Percentiles rank a stretch among this genome's conserved stretches.
These are phyloP conservation scores for Fraxinus velutina DNA, from an alignment of 305 asterid species.

Conservation along the genomic window DNA sequence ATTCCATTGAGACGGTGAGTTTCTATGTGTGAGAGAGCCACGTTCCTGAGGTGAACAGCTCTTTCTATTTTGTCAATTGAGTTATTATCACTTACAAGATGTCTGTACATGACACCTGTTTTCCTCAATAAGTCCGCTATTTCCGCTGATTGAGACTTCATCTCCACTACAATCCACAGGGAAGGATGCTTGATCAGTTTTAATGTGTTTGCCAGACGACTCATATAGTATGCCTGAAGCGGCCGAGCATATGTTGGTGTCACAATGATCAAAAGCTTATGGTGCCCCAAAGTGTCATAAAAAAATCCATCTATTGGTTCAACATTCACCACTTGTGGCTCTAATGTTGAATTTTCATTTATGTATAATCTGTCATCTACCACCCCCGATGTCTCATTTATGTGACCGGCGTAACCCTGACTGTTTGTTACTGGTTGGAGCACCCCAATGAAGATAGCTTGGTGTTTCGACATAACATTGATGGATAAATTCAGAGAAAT, in stretches of 20 bases:
- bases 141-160: conserved; percentile 54
- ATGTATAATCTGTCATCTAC: conserved; percentile 23
- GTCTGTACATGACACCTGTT: conserved; percentile 65
- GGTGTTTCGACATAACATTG: conserved; percentile 35
- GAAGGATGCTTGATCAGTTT: conserved; percentile 53
- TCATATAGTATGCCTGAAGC: conserved; percentile 53
- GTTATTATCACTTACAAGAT: conserved; percentile 53
- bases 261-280: conserved; percentile 66
- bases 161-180: conserved; percentile 81
- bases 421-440: conserved; percentile 28
- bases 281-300: conserved; percentile 13
- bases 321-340: conserved; percentile 17
- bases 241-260: conserved; percentile 52
- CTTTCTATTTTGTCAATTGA: conserved; percentile 37
- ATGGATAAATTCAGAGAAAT: conserved; percentile 36
- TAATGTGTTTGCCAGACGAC: conserved; percentile 54
- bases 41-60: conserved; percentile 47
- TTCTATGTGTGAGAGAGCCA: conserved; percentile 70
- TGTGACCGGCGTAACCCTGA: conserved; percentile 21
- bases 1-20: conserved; percentile 70
- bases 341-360: conserved; percentile 29
- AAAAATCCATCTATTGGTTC: conserved; percentile 22
- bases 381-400: conserved; percentile 27
- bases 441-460: conserved; percentile 40
- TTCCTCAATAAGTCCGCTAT: conserved; percentile 66